Evolutionary conservation across 164 flowering plant genomes (phyloP).

Genomic region (Akebia trifoliata): DNA sequence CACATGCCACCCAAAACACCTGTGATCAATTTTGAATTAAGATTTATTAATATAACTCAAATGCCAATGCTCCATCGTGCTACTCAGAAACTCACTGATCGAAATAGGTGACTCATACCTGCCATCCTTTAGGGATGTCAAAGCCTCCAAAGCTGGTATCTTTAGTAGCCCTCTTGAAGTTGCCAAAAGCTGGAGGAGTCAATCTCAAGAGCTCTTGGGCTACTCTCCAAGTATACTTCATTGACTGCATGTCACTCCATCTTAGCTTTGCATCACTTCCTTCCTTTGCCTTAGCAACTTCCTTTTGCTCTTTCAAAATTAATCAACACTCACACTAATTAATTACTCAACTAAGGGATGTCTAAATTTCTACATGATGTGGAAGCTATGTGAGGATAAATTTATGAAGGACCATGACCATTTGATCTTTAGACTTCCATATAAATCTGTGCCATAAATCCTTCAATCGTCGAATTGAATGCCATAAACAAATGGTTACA

Average conservation of each 20-base stretch:
- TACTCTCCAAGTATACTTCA: constrained; percentile 29
- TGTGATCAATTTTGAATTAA: too few species aligned
- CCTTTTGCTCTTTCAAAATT: constrained; percentile 26
- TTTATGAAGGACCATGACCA: too few species aligned
- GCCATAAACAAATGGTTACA: too few species aligned
- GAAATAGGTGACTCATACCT: constrained; percentile 14
- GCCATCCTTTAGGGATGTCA: constrained; percentile 36
- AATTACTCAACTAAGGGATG: too few species aligned
- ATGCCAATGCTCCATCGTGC: too few species aligned
- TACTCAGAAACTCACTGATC: too few species aligned
- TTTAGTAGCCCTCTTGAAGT: constrained; percentile 12
- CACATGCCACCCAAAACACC: constrained; percentile 23
- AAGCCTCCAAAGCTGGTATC: constrained; percentile 26
- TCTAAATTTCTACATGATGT: neutral
- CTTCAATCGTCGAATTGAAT: too few species aligned
- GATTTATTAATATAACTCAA: too few species aligned
- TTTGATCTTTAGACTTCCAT: too few species aligned
- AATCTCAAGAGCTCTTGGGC: constrained; percentile 28
- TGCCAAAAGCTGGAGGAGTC: constrained; percentile 23
- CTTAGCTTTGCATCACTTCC: constrained; percentile 16
- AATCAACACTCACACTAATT: too few species aligned
- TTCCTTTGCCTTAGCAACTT: constrained; percentile 8
- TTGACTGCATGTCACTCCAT: constrained; percentile 25
- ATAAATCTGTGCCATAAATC: too few species aligned
- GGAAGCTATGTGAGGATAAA: too few species aligned